phyloP scores from a whole-genome alignment of 345 rosid species.

The Heritiera fomes region DNA sequence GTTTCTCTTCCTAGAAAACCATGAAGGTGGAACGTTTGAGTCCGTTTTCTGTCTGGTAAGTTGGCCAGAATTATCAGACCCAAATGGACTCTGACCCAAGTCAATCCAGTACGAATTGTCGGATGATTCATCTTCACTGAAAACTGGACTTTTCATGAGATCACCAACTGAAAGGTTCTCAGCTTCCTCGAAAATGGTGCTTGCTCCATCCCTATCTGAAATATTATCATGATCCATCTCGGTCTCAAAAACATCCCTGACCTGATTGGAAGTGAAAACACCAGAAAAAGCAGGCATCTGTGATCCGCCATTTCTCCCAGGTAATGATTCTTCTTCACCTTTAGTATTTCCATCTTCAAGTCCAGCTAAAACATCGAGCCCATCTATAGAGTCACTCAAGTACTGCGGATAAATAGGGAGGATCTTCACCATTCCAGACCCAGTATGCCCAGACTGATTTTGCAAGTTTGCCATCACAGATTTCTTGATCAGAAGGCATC shows the following conservation, averaged over 20 bases:
- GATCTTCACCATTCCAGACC: constrained; percentile 78
- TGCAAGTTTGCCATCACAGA: constrained; percentile 77
- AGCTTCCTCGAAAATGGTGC: constrained; percentile 76
- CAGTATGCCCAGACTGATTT: constrained; percentile 59
- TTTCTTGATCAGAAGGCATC: constrained; percentile 83
- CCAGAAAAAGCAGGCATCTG: constrained; percentile 83
- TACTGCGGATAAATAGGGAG: constrained; percentile 67
- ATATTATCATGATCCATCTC: constrained; percentile 69
- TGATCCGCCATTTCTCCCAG: constrained; percentile 41
- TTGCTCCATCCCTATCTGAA: constrained; percentile 77
- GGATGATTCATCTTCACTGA: constrained; percentile 69
- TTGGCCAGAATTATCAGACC: constrained; percentile 47
- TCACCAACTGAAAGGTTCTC: constrained; percentile 81
- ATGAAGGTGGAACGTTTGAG: constrained; percentile 43
- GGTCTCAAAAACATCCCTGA: constrained; percentile 75
- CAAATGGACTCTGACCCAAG: constrained; percentile 72
- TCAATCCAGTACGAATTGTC: constrained; percentile 72
- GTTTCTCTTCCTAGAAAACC: constrained; percentile 51
- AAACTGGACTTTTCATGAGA: constrained; percentile 71
- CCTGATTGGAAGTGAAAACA: constrained; percentile 68
- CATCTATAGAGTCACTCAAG: constrained; percentile 76
- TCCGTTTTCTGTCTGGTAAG: constrained; percentile 40
- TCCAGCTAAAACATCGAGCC: constrained; percentile 54
- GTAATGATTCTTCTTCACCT: constrained; percentile 41
- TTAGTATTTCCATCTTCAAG: constrained; percentile 41